Percentiles rank a stretch among this genome's conserved stretches.
Evolutionary conservation across 805 yeast species (phyloP).

Genomic region (Pichia deserticola): DNA sequence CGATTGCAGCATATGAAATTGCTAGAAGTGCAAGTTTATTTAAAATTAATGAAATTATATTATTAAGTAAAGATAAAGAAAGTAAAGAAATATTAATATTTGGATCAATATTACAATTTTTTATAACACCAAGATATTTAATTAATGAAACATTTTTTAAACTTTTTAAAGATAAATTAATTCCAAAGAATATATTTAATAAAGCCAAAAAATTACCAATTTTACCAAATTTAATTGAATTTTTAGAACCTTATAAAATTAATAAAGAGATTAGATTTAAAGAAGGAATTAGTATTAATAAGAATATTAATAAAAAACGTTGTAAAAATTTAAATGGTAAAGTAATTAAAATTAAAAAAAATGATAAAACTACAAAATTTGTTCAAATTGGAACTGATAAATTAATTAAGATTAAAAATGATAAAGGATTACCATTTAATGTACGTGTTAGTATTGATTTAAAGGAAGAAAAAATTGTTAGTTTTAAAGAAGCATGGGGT

Average conservation of each 20-base stretch:
- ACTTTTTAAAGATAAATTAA: constrained; percentile 6
- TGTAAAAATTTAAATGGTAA: constrained; percentile 30
- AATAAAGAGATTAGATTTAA: constrained; percentile 29
- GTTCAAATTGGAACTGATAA: constrained; percentile 67
- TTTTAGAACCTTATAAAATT: constrained; percentile 42
- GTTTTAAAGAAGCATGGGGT: constrained; percentile 67
- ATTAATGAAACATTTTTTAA: constrained; percentile 41
- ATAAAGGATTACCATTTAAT: constrained; percentile 52
- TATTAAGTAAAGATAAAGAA: constrained; percentile 45
- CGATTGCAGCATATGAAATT: constrained; percentile 66
- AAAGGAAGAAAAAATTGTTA: constrained; percentile 52
- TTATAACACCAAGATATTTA: constrained; percentile 11
- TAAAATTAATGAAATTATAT: constrained; percentile 66
- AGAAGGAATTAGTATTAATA: constrained; percentile 58
- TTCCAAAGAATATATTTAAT: constrained; percentile 34
- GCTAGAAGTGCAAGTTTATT: constrained; percentile 67
- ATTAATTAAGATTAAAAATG: constrained; percentile 42
- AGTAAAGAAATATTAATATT: constrained; percentile 2
- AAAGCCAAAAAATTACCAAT: constrained; percentile 63
- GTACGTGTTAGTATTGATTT: constrained; percentile 78
- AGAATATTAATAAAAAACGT: constrained; percentile 32
- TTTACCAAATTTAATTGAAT: constrained; percentile 59
- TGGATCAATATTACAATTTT: constrained; percentile 9
- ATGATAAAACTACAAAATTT: constrained; percentile 54
- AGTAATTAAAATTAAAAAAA: constrained; percentile 39